These are phyloP conservation scores for Castanea sativa DNA, from an alignment of 306 rosid species.

Conservation along the genomic window DNA sequence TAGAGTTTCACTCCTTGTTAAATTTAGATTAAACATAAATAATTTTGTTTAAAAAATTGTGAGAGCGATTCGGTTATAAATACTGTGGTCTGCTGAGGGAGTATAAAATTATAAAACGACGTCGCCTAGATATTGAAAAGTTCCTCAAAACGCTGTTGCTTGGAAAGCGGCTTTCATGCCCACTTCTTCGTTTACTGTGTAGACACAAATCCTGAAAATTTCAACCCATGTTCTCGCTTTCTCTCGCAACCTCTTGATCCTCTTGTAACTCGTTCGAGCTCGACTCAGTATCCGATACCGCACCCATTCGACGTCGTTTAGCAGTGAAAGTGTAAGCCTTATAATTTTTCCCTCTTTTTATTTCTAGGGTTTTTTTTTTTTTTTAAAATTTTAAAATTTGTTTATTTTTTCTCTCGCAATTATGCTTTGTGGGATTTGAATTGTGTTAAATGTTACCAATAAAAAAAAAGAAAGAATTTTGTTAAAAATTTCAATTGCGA, in stretches of 20 bases:
- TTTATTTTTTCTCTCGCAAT: background rate
- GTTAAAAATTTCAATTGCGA: background rate
- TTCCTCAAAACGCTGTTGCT: background rate
- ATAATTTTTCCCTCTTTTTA: background rate
- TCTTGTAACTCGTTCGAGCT: background rate
- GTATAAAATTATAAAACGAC: no score
- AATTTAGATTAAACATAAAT: no score
- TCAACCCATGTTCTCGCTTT: background rate
- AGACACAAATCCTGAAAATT: background rate
- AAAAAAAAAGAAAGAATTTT: background rate
- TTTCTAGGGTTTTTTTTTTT: background rate
- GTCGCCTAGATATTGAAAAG: no score
- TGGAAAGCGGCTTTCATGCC: background rate
- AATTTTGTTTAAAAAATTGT: no score
- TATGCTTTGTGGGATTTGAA: background rate
- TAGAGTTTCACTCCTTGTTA: no score
- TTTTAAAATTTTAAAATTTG: background rate
- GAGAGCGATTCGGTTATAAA: no score
- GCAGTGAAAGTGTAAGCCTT: background rate
- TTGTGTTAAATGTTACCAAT: no score
- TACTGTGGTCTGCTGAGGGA: no score
- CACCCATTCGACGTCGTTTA: background rate
- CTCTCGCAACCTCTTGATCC: background rate
- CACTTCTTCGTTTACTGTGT: background rate
- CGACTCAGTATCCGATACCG: background rate